Conservation (phyloP, 1,284 basidiomycete genomes). For the Puccinia hordei region DNA sequence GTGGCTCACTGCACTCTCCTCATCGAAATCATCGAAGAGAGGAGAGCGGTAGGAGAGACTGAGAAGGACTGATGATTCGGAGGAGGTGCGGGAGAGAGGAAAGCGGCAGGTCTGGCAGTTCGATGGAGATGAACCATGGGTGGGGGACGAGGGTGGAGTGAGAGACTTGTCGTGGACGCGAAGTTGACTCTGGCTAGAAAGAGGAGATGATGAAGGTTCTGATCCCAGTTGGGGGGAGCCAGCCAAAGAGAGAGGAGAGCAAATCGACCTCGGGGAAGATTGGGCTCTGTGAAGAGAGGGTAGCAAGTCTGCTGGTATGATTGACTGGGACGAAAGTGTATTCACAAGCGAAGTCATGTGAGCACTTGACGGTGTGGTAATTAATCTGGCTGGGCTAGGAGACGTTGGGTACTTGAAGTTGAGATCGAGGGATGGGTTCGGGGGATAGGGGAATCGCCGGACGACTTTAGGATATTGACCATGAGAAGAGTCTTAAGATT, state of each 20-base stretch:
- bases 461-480: background rate
- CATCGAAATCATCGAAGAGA: conserved; percentile 6
- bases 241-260: background rate
- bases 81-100: background rate
- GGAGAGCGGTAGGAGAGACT: conserved; percentile 2
- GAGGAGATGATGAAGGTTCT: background rate
- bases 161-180: background rate
- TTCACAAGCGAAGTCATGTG: background rate
- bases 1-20: background rate
- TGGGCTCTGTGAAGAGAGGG: background rate
- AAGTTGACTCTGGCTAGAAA: background rate
- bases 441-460: background rate
- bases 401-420: conserved; percentile 3
- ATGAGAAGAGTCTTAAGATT: background rate
- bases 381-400: background rate
- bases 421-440: background rate
- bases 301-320: background rate
- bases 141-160: background rate
- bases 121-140: background rate
- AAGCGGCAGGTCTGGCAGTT: conserved; percentile 12
- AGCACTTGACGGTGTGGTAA: background rate
- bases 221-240: background rate
- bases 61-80: background rate
- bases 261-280: background rate
- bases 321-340: background rate